These are phyloP conservation scores for Talaromyces sp. DNA, from an alignment of 2,329 filamentous ascomycete species.

Conservation along the genomic window DNA sequence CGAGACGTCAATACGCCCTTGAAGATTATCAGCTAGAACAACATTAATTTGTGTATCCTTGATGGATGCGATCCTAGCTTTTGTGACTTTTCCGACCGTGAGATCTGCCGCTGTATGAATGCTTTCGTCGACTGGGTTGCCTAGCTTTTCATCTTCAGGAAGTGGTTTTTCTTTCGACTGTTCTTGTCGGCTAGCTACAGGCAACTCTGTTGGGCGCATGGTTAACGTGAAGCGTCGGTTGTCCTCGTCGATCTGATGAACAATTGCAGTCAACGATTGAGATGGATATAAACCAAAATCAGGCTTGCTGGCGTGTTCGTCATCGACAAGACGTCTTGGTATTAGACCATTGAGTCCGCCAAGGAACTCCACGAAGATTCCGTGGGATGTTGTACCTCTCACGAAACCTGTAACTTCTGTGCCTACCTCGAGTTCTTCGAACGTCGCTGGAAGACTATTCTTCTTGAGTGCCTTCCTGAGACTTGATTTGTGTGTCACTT, in stretches of 20 bases:
- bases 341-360: slow-evolving; percentile 73
- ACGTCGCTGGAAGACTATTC: slow-evolving; percentile 65
- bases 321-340: slow-evolving; percentile 71
- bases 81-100: slow-evolving; percentile 66
- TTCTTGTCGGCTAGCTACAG: slow-evolving; percentile 45
- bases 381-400: slow-evolving; percentile 75
- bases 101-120: slow-evolving; percentile 69
- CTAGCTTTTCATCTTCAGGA: slow-evolving; percentile 23
- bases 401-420: slow-evolving; percentile 73
- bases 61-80: slow-evolving; percentile 75
- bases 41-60: slow-evolving; percentile 94
- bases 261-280: slow-evolving; percentile 70
- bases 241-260: slow-evolving; percentile 69
- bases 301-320: slow-evolving; percentile 64
- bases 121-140: slow-evolving; percentile 63
- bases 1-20: slow-evolving; percentile 90
- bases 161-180: slow-evolving; percentile 24
- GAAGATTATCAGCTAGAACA: slow-evolving; percentile 77
- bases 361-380: slow-evolving; percentile 84
- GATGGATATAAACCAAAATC: slow-evolving; percentile 76
- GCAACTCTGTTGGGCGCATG: slow-evolving; percentile 51
- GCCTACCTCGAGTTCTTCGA: slow-evolving; percentile 69
- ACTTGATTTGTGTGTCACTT: slow-evolving; percentile 78
- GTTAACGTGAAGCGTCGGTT: slow-evolving; percentile 67
- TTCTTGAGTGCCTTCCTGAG: slow-evolving; percentile 72